A percentile compares a stretch with the other conserved stretches of the same genome.
Evolutionary conservation across 2,329 filamentous ascomycete genomes (phyloP).

Genomic region (Colletotrichum abscissum): DNA sequence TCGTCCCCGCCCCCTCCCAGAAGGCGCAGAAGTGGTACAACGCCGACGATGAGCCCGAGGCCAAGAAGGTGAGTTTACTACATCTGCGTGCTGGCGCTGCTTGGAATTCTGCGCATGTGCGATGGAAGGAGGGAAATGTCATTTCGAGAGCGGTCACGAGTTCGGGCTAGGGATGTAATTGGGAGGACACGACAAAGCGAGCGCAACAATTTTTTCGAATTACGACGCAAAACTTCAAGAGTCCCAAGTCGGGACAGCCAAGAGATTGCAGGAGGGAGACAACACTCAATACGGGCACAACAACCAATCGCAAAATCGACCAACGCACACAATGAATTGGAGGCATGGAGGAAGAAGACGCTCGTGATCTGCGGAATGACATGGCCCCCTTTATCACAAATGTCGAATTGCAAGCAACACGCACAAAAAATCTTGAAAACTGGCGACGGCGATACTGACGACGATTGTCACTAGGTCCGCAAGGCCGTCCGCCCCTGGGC

Average conservation of each 20-base stretch:
- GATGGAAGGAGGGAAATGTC: neutral
- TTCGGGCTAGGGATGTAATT: neutral
- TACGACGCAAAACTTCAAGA: neutral
- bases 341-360: neutral
- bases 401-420: neutral
- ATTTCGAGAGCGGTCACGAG: conserved; percentile 22
- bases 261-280: neutral
- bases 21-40: conserved; percentile 99
- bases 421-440: neutral
- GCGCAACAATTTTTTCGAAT: conserved; percentile 2
- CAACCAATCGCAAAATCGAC: neutral
- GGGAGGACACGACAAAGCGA: conserved; percentile 9
- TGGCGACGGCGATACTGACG: conserved; percentile 19
- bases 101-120: conserved; percentile 2
- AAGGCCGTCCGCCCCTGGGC: conserved; percentile 91
- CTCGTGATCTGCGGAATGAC: conserved; percentile 22
- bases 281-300: neutral
- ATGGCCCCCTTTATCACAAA: conserved; percentile 7
- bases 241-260: neutral
- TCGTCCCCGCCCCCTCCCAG: conserved; percentile 85
- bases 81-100: conserved; percentile 37
- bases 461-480: conserved; percentile 75
- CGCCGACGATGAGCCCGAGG: conserved; percentile 87
- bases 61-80: conserved; percentile 87
- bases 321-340: neutral